phyloP scores from a whole-genome alignment of 208 protist species.

The Leishmania tarentolae region DNA sequence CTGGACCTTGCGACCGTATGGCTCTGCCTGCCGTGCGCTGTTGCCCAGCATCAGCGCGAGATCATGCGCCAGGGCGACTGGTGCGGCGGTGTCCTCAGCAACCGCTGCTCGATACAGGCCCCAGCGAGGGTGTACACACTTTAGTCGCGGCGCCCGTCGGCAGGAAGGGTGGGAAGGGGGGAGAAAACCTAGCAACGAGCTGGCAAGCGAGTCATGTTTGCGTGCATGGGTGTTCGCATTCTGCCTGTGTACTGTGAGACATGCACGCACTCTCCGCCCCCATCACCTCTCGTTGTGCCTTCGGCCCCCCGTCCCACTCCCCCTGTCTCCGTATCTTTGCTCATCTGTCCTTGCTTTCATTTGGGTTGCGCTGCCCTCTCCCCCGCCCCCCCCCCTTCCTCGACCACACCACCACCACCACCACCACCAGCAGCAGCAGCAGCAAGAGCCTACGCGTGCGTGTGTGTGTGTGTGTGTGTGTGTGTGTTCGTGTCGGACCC shows the following conservation, averaged over 20 bases:
- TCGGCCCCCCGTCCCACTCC: no score
- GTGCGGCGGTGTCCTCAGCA: constrained; percentile 29
- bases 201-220: background rate
- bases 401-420: background rate
- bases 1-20: constrained; percentile 5
- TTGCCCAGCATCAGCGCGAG: constrained; percentile 35
- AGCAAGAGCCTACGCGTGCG: no score
- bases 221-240: background rate
- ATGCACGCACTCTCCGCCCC: background rate
- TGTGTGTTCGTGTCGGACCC: background rate
- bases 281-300: background rate
- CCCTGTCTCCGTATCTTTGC: background rate
- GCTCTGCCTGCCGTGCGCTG: constrained; percentile 15
- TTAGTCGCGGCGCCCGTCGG: constrained; percentile 1
- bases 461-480: background rate
- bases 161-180: background rate
- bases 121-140: constrained; percentile 14
- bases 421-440: no score
- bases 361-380: background rate
- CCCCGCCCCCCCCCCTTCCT: background rate
- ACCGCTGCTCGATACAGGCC: constrained; percentile 9
- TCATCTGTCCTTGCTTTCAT: no score
- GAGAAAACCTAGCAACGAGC: background rate
- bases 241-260: background rate
- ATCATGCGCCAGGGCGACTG: constrained; percentile 25